Percentiles rank a stretch among this genome's conserved stretches.
Evolutionary conservation across 495 filamentous ascomycete genomes (phyloP).

Genomic region (Penicillium coffeae): DNA sequence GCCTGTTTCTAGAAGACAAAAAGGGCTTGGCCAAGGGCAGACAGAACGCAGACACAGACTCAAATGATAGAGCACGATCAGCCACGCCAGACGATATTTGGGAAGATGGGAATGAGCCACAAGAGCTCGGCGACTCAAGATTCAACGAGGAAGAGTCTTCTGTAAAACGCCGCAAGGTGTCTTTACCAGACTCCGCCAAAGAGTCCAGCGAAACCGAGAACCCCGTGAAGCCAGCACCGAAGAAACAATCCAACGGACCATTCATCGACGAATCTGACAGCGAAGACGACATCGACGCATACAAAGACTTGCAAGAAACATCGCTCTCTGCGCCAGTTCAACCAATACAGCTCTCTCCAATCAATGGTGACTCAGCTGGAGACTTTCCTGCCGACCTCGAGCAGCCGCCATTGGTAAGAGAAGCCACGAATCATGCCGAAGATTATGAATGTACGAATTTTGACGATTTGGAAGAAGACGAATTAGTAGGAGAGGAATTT

Average conservation of each 20-base stretch:
- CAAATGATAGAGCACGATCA: slow-evolving; percentile 13
- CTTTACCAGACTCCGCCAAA: slow-evolving; percentile 17
- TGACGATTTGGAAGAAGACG: slow-evolving; percentile 59
- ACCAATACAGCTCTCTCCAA: not conserved
- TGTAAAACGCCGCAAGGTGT: slow-evolving; percentile 40
- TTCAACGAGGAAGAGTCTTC: slow-evolving; percentile 28
- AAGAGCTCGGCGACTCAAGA: slow-evolving; percentile 14
- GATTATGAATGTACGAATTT: slow-evolving; percentile 59
- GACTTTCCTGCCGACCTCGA: slow-evolving; percentile 32
- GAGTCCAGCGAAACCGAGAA: slow-evolving; percentile 12
- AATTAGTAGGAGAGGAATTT: slow-evolving; percentile 38
- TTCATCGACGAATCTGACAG: slow-evolving; percentile 69
- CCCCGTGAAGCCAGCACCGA: slow-evolving; percentile 1
- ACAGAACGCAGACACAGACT: not conserved
- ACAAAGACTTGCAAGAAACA: slow-evolving; percentile 17
- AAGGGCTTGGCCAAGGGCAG: slow-evolving; percentile 17
- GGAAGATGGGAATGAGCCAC: slow-evolving; percentile 25
- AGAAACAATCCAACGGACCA: slow-evolving; percentile 40
- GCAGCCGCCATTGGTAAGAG: slow-evolving; percentile 48
- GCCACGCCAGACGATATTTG: slow-evolving; percentile 37
- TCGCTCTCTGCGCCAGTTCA: not conserved
- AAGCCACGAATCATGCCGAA: slow-evolving; percentile 53
- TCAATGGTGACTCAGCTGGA: slow-evolving; percentile 44
- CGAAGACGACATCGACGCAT: slow-evolving; percentile 48
- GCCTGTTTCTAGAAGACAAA: slow-evolving; percentile 44